Base-by-base conservation (phyloP, 192 early-diverging fungal species). In the Entrophospora sp. region DNA sequence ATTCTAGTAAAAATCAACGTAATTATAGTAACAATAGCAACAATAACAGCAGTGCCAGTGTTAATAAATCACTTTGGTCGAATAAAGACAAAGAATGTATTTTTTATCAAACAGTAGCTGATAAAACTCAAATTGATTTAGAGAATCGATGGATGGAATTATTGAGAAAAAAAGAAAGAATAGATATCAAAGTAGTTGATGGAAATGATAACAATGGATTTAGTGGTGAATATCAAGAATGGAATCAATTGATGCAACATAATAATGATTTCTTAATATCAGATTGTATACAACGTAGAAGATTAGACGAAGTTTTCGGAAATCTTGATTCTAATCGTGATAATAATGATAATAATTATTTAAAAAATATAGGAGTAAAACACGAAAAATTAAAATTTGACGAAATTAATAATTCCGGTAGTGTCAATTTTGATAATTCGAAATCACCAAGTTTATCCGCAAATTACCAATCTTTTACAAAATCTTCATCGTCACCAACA, bases 21-120 rank as follows among this genome's bases (percentile, higher is more conserved):
- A n/a, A n/a, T n/a, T n/a, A n/a, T n/a, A n/a, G n/a, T n/a, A n/a
- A n/a, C n/a, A n/a, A n/a, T n/a, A n/a, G n/a, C n/a, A n/a, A n/a
- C n/a, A n/a, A 40, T 40, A 40, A 40, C 6, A 14, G 6, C 14
- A 14, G 38, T 14, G 6, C 38, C 14, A 6, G 14, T 40, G 38
- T 9, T 40, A 40, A 40, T 40, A 6, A 14, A 40, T 9, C 6
- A 40, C 38, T 14, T 40, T 6, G 38, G 14, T 9, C 6, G 20
- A 22, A 52, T 16, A 3, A 25, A 10, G 49, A 52, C 9, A 52
- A 52, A 52, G 49, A 52, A n/a, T 52, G 22, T 3, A 5, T 52
- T n/a, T 52, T 52, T 5, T 52, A 22, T 52, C 49, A 52, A 27
- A 52, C 49, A 52, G 49, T 52, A 16, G 49, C 49, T 20, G 49